Conservation (phyloP, 306 rosid genomes). For the Sicyos edulis region DNA sequence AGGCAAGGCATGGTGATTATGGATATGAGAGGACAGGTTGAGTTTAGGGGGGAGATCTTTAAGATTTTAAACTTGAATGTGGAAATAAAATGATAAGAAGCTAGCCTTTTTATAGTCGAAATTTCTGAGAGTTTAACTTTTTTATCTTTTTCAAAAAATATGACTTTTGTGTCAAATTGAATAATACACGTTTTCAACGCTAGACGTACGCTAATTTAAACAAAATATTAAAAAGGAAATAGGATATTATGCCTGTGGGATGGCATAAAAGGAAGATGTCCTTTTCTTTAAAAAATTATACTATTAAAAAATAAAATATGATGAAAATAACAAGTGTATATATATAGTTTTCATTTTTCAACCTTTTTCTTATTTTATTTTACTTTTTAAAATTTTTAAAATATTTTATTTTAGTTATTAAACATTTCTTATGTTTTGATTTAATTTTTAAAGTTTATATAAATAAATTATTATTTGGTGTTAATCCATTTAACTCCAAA, state of each 20-base stretch:
- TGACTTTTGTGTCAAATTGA: not conserved
- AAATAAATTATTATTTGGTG: too few relatives aligned
- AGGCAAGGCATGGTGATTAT: conserved; percentile 16
- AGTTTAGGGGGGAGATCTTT: not conserved
- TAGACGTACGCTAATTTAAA: not conserved
- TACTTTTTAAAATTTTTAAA: too few relatives aligned
- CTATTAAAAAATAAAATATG: too few relatives aligned
- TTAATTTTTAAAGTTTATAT: too few relatives aligned
- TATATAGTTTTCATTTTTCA: too few relatives aligned
- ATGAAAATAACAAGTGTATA: too few relatives aligned
- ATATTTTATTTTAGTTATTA: too few relatives aligned
- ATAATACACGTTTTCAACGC: conserved; percentile 1
- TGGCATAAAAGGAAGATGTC: not conserved
- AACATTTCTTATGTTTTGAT: too few relatives aligned
- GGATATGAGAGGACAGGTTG: not conserved
- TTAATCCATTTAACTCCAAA: too few relatives aligned
- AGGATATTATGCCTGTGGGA: not conserved
- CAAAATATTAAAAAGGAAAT: not conserved
- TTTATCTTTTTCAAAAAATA: not conserved
- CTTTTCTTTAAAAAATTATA: not conserved
- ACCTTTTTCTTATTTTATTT: too few relatives aligned
- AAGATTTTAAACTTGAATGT: not conserved
- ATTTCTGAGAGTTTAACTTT: not conserved
- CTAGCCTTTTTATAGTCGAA: not conserved
- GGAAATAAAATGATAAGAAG: not conserved